phyloP scores from a whole-genome alignment of 1,284 basidiomycete genomes.

The Ceratorhiza oryzae-sativae region DNA sequence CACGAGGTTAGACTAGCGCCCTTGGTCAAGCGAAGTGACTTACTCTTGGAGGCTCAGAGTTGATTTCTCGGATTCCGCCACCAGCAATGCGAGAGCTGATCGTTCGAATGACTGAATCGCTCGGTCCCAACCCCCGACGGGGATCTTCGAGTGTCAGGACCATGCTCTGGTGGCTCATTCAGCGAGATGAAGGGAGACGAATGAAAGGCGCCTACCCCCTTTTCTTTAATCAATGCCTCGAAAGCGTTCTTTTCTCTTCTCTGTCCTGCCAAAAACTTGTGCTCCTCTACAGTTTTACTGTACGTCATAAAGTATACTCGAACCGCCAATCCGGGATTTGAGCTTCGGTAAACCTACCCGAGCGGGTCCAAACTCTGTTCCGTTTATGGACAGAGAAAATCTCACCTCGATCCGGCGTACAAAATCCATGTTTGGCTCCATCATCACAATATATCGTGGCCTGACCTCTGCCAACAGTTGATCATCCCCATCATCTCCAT shows the following conservation, averaged over 20 bases:
- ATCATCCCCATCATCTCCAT: slow-evolving; percentile 93
- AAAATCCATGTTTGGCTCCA: slow-evolving; percentile 93
- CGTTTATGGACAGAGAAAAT: not conserved
- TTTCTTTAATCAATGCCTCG: slow-evolving; percentile 90
- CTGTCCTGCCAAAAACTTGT: slow-evolving; percentile 89
- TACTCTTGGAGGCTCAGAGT: slow-evolving; percentile 74
- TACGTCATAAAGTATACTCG: slow-evolving; percentile 98
- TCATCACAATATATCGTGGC: slow-evolving; percentile 94
- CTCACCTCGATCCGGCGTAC: slow-evolving; percentile 89
- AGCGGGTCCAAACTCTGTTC: not conserved
- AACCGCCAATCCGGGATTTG: slow-evolving; percentile 79
- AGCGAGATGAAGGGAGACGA: not conserved
- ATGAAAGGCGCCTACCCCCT: slow-evolving; percentile 57
- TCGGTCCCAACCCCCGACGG: slow-evolving; percentile 54
- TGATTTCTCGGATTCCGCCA: slow-evolving; percentile 71
- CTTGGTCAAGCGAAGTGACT: not conserved
- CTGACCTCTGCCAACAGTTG: slow-evolving; percentile 85
- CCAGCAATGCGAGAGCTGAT: slow-evolving; percentile 91
- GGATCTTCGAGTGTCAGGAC: slow-evolving; percentile 88
- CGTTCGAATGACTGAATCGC: slow-evolving; percentile 77
- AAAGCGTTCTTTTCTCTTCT: slow-evolving; percentile 95
- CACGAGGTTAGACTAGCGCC: not conserved
- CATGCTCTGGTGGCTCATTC: slow-evolving; percentile 70
- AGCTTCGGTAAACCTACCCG: slow-evolving; percentile 81
- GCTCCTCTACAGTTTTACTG: slow-evolving; percentile 91